Percentiles rank a stretch among this genome's conserved stretches.
Evolutionary conservation across 2,329 filamentous ascomycete genomes (phyloP).

Genomic region (Exserohilum turcica): DNA sequence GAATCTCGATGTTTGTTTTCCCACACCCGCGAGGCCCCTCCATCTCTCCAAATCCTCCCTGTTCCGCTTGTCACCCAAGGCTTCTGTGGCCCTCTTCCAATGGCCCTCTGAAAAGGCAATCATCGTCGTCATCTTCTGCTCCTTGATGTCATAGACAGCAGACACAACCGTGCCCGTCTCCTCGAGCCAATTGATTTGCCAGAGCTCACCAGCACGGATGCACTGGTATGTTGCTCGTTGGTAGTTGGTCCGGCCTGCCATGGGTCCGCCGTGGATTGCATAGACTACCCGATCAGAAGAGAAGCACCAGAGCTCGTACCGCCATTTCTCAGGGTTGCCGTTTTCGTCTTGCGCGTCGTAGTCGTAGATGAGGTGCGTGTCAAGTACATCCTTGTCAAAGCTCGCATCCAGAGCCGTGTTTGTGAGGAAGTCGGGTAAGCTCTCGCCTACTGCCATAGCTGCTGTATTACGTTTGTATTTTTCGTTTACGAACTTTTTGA

Average conservation of each 20-base stretch:
- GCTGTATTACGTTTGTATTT: not conserved
- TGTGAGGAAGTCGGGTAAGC: conserved; percentile 32
- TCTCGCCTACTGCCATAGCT: conserved; percentile 31
- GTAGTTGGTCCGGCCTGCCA: conserved; percentile 56
- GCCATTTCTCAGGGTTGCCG: conserved; percentile 63
- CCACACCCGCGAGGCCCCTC: conserved; percentile 56
- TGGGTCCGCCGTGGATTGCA: conserved; percentile 64
- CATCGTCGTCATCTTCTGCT: conserved; percentile 57
- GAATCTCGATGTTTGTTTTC: conserved; percentile 57
- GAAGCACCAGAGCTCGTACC: conserved; percentile 67
- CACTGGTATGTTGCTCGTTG: conserved; percentile 63
- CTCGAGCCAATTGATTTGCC: conserved; percentile 66
- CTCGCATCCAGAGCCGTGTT: conserved; percentile 36
- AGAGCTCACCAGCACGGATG: conserved; percentile 62
- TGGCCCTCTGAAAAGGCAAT: conserved; percentile 61
- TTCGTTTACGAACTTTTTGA: no score
- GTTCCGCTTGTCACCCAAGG: conserved; percentile 63
- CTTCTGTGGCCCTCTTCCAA: conserved; percentile 58
- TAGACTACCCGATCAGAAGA: conserved; percentile 61
- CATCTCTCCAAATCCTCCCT: conserved; percentile 58
- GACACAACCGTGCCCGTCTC: conserved; percentile 64
- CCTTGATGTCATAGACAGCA: conserved; percentile 60
- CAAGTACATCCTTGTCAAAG: conserved; percentile 59
- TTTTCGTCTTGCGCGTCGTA: conserved; percentile 56
- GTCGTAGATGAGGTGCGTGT: conserved; percentile 63